A percentile compares a stretch with the other conserved stretches of the same genome.
These are phyloP conservation scores for Testicularia cyperi DNA, from an alignment of 1,284 basidiomycete species.

Conservation along the genomic window DNA sequence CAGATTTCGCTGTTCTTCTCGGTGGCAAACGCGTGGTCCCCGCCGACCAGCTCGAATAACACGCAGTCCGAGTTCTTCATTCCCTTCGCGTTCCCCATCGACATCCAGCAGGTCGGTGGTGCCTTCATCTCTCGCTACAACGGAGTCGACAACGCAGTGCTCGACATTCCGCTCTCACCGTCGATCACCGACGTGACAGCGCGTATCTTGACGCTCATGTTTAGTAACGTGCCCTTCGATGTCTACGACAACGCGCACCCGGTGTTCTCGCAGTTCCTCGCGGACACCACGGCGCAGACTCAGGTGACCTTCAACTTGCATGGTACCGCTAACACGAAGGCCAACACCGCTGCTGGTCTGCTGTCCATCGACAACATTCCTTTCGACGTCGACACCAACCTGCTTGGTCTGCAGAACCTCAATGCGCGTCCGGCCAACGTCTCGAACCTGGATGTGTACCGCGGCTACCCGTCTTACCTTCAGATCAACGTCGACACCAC, in stretches of 20 bases:
- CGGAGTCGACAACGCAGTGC: conserved; percentile 67
- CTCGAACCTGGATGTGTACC: conserved; percentile 70
- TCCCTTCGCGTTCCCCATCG: conserved; percentile 73
- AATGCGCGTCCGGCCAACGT: conserved; percentile 68
- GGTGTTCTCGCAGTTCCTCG: conserved; percentile 69
- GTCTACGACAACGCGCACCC: conserved; percentile 66
- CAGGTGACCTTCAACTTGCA: conserved; percentile 67
- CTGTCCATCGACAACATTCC: conserved; percentile 66
- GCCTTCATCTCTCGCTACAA: conserved; percentile 68
- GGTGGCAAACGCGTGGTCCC: conserved; percentile 63
- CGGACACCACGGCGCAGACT: conserved; percentile 67
- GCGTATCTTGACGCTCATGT: conserved; percentile 69
- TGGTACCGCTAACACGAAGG: conserved; percentile 67
- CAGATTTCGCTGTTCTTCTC: conserved; percentile 70
- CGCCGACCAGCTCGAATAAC: conserved; percentile 67
- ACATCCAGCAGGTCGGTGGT: conserved; percentile 69
- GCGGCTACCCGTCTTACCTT: conserved; percentile 71
- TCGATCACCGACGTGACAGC: conserved; percentile 69
- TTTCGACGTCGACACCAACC: conserved; percentile 69
- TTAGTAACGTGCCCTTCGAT: conserved; percentile 69
- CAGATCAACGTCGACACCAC: conserved; percentile 68
- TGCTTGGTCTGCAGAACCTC: conserved; percentile 72
- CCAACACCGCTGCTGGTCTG: conserved; percentile 73
- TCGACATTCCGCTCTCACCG: conserved; percentile 69
- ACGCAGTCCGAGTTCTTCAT: conserved; percentile 70